These are phyloP conservation scores for Ajuga chamaepitys DNA, from an alignment of 257 asterid genomes.

Conservation along the genomic window DNA sequence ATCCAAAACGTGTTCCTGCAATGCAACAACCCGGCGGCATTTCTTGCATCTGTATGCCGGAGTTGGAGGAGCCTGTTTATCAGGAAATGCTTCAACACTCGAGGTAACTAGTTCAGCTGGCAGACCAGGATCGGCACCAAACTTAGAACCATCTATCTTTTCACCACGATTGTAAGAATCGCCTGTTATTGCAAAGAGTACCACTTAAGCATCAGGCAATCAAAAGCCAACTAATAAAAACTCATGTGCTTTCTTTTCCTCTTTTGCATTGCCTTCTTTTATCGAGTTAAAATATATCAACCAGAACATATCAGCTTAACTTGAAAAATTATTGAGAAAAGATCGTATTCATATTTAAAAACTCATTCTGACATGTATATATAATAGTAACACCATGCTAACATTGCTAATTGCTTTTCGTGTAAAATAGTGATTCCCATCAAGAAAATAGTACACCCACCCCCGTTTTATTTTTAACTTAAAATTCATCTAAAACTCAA, in stretches of 20 bases:
- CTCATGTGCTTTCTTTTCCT: too few relatives aligned
- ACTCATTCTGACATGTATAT: too few relatives aligned
- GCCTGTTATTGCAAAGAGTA: conserved; percentile 37
- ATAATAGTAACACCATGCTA: not conserved
- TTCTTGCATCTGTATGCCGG: conserved; percentile 83
- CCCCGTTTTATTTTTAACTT: not conserved
- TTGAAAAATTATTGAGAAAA: too few relatives aligned
- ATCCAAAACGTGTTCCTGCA: conserved; percentile 68
- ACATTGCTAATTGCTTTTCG: not conserved
- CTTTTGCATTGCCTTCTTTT: too few relatives aligned
- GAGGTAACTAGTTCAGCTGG: conserved; percentile 38
- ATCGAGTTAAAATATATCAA: too few relatives aligned
- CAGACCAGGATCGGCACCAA: conserved; percentile 78
- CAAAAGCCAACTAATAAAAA: not conserved
- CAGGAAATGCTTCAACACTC: conserved; percentile 28
- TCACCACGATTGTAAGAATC: conserved; percentile 92
- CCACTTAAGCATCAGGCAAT: not conserved
- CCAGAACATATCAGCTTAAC: too few relatives aligned
- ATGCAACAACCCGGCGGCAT: conserved; percentile 83
- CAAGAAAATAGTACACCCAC: not conserved
- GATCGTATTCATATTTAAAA: too few relatives aligned
- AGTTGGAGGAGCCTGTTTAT: conserved; percentile 29
- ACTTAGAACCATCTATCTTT: conserved; percentile 63
- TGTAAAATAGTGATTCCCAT: not conserved
- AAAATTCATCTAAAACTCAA: not conserved